These are phyloP conservation scores for Lecanicillium sp. DNA, from an alignment of 2,329 filamentous ascomycete species.

Conservation along the genomic window DNA sequence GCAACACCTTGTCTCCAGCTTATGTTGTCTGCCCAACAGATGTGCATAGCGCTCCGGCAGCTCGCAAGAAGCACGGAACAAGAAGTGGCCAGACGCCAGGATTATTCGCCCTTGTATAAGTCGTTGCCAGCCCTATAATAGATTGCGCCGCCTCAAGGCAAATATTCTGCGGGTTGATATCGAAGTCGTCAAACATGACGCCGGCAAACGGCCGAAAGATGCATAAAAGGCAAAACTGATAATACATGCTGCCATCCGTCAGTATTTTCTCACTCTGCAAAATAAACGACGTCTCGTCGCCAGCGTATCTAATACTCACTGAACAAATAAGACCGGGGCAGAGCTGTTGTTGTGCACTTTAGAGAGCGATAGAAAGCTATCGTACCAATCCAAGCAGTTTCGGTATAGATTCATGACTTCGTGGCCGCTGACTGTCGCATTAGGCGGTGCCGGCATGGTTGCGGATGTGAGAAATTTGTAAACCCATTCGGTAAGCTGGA, in stretches of 20 bases:
- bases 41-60: too few species aligned
- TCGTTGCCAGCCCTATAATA: too few species aligned
- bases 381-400: conserved; percentile 14
- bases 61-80: too few species aligned
- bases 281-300: too few species aligned
- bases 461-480: conserved; percentile 7
- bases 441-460: neutral
- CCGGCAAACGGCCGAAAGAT: conserved; percentile 9
- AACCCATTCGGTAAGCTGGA: conserved; percentile 13
- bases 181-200: neutral
- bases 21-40: too few species aligned
- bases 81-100: too few species aligned
- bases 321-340: conserved; percentile 11
- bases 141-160: too few species aligned
- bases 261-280: neutral
- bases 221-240: conserved; percentile 12
- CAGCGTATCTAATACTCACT: conserved; percentile 7
- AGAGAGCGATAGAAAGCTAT: conserved; percentile 9
- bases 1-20: too few species aligned
- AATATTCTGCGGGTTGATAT: too few species aligned
- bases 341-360: neutral
- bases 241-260: conserved; percentile 10
- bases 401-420: conserved; percentile 7
- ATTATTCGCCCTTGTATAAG: too few species aligned
- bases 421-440: too few species aligned